phyloP scores from a whole-genome alignment of 1,139 yeast species.

The Yamadazyma buinensis region DNA sequence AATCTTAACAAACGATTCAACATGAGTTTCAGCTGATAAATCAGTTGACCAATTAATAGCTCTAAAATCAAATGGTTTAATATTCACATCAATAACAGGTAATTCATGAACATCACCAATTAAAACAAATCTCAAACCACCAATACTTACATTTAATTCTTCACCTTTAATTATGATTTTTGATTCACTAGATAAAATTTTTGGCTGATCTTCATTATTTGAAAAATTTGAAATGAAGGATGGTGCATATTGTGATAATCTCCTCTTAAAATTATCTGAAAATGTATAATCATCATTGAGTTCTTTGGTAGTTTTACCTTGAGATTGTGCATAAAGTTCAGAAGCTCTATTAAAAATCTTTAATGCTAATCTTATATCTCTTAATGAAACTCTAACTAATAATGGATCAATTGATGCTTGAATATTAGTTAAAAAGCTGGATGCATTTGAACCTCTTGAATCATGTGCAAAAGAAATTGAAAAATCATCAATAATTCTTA shows the following conservation, averaged over 20 bases:
- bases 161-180: constrained; percentile 63
- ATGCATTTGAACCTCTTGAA: constrained; percentile 57
- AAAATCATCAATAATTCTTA: constrained; percentile 86
- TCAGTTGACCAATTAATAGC: constrained; percentile 93
- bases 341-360: constrained; percentile 71
- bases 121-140: constrained; percentile 80
- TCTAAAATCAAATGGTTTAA: constrained; percentile 66
- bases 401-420: constrained; percentile 78
- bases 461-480: constrained; percentile 76
- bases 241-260: constrained; percentile 63
- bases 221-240: constrained; percentile 50
- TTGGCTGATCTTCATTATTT: constrained; percentile 6
- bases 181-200: constrained; percentile 15
- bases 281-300: constrained; percentile 34
- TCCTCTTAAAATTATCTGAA: constrained; percentile 59
- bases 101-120: constrained; percentile 94
- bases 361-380: constrained; percentile 82
- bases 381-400: constrained; percentile 72
- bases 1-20: constrained; percentile 71
- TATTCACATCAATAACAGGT: constrained; percentile 80
- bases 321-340: constrained; percentile 41
- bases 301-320: constrained; percentile 17
- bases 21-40: constrained; percentile 63
- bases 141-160: constrained; percentile 63
- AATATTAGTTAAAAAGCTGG: constrained; percentile 57